Evolutionary conservation across 1,139 yeast genomes (phyloP).

Genomic region (Zygosaccharomyces sapae): DNA sequence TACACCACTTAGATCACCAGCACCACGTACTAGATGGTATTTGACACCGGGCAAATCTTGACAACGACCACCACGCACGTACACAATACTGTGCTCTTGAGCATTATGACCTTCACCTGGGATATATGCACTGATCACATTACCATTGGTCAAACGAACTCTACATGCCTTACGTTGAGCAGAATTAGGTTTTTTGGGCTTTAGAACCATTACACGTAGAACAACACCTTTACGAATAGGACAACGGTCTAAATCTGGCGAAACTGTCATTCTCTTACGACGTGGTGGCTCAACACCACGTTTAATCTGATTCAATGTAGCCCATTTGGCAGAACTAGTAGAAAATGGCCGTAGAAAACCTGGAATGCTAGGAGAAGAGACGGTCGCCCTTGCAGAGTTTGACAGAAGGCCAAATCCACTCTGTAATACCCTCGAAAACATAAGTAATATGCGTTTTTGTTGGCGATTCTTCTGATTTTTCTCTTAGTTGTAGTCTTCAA

Average conservation of each 20-base stretch:
- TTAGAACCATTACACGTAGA: conserved; percentile 87
- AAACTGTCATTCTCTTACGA: conserved; percentile 48
- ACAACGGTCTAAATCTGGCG: conserved; percentile 77
- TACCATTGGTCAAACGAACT: conserved; percentile 88
- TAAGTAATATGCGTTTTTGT: background rate
- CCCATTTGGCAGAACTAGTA: conserved; percentile 28
- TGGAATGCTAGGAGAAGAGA: background rate
- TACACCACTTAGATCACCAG: conserved; percentile 89
- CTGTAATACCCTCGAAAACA: conserved; percentile 4
- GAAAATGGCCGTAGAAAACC: conserved; percentile 5
- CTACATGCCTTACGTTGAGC: conserved; percentile 97
- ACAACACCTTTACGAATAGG: conserved; percentile 94
- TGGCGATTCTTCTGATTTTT: background rate
- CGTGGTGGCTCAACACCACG: conserved; percentile 60
- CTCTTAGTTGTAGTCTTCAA: background rate
- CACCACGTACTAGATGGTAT: conserved; percentile 91
- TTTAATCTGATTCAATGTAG: conserved; percentile 70
- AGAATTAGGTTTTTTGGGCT: conserved; percentile 97
- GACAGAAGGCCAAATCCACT: background rate
- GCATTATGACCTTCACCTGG: conserved; percentile 99
- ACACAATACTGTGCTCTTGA: conserved; percentile 95
- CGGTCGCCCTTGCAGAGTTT: background rate
- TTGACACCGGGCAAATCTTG: conserved; percentile 99
- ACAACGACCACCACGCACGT: conserved; percentile 94
- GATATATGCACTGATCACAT: conserved; percentile 83